phyloP scores from a whole-genome alignment of 2,329 filamentous ascomycete species.

The Fusarium tupiense region DNA sequence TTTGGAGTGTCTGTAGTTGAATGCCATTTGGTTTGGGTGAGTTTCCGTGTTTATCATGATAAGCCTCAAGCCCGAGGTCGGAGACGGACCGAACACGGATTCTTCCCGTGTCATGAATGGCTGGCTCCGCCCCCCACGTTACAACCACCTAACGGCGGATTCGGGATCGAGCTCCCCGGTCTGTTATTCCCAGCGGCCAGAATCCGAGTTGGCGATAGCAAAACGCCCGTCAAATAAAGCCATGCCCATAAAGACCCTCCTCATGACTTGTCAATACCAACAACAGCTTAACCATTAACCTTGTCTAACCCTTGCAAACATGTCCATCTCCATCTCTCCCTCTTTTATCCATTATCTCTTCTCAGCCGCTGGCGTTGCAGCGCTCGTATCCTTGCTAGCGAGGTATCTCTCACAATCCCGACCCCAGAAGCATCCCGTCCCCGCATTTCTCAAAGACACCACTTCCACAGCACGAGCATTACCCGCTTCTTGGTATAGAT shows the following conservation, averaged over 20 bases:
- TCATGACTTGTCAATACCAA: not conserved
- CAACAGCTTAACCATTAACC: not conserved
- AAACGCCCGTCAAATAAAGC: not conserved
- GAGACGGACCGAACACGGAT: not conserved
- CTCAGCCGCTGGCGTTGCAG: conserved; percentile 33
- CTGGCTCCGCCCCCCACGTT: too few relatives aligned
- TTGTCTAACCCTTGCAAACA: not conserved
- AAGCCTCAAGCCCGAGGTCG: not conserved
- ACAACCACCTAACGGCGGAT: not conserved
- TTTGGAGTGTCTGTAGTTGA: not conserved
- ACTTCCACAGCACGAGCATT: conserved; percentile 47
- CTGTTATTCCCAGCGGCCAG: rapidly evolving
- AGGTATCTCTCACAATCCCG: conserved; percentile 14
- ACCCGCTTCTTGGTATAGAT: conserved; percentile 61
- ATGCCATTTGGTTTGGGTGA: not conserved
- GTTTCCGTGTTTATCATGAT: not conserved
- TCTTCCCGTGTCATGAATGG: not conserved
- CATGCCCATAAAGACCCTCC: not conserved
- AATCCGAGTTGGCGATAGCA: too few relatives aligned
- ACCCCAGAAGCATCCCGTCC: not conserved
- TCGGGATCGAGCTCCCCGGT: not conserved
- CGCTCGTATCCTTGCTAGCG: conserved; percentile 46
- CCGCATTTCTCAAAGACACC: not conserved
- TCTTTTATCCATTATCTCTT: conserved; percentile 17
- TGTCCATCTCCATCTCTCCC: not conserved